Conservation (phyloP, 1,284 basidiomycete genomes). For the Trichosporon asahii region DNA sequence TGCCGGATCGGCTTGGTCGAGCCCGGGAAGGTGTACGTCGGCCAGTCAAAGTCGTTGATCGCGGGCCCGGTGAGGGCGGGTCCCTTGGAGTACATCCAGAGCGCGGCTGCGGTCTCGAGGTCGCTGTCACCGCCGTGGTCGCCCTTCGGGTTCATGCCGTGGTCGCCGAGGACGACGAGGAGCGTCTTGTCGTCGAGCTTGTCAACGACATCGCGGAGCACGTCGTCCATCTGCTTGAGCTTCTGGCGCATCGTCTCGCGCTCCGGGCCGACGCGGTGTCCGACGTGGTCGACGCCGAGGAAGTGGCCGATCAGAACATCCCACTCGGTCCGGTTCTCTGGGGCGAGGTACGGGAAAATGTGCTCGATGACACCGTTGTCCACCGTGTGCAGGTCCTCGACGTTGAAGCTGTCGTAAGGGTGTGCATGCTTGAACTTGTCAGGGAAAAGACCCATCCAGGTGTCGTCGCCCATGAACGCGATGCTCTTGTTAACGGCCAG, state of each 20-base stretch:
- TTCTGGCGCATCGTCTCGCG: conserved; percentile 83
- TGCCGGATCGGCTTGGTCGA: conserved; percentile 60
- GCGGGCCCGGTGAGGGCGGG: conserved; percentile 43
- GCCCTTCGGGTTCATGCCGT: conserved; percentile 93
- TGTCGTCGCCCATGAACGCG: conserved; percentile 91
- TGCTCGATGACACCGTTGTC: conserved; percentile 82
- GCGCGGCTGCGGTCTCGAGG: conserved; percentile 76
- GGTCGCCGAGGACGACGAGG: conserved; percentile 88
- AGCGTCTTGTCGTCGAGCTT: conserved; percentile 74
- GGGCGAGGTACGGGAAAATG: conserved; percentile 73
- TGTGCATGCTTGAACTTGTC: conserved; percentile 68
- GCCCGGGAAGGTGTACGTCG: conserved; percentile 64
- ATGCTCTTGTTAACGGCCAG: conserved; percentile 50
- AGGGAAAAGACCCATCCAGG: conserved; percentile 89
- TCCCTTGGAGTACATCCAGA: conserved; percentile 84
- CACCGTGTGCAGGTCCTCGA: conserved; percentile 94
- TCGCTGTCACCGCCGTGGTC: conserved; percentile 92
- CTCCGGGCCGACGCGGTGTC: conserved; percentile 87
- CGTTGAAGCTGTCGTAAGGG: conserved; percentile 96
- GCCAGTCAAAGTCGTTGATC: conserved; percentile 36
- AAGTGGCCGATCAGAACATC: conserved; percentile 89
- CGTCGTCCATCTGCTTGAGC: conserved; percentile 79
- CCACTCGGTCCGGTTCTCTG: conserved; percentile 56
- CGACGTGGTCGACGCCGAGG: conserved; percentile 96
- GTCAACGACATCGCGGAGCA: conserved; percentile 67